Evolutionary conservation across 345 rosid species (phyloP).

Genomic region (Sisymbrium irio): DNA sequence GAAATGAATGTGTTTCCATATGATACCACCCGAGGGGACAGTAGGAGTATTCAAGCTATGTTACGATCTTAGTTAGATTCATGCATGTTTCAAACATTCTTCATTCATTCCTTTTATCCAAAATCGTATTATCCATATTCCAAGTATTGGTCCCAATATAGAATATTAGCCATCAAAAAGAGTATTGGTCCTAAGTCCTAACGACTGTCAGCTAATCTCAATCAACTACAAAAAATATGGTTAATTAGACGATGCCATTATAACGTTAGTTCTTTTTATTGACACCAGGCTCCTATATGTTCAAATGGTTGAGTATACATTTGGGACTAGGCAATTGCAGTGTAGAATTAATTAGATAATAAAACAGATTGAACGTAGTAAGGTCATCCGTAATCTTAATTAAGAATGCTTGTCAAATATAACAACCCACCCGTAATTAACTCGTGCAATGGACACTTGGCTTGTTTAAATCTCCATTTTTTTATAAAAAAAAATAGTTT

Average conservation of each 20-base stretch:
- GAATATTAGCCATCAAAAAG: too few relatives aligned
- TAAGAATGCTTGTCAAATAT: background rate
- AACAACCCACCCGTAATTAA: background rate
- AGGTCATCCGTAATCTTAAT: too few relatives aligned
- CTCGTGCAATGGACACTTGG: too few relatives aligned
- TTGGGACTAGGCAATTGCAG: too few relatives aligned
- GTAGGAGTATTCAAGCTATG: conserved; percentile 20
- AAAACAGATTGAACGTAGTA: too few relatives aligned
- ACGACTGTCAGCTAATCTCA: background rate
- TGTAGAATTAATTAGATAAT: too few relatives aligned
- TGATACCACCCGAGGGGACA: conserved; percentile 29
- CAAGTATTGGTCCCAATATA: conserved; percentile 6
- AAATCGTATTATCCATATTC: background rate
- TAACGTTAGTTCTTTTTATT: background rate
- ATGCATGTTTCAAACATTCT: conserved; percentile 35
- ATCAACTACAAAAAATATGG: background rate
- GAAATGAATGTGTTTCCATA: conserved; percentile 32
- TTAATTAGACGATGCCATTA: background rate
- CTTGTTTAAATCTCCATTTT: background rate
- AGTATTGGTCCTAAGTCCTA: conserved; percentile 3
- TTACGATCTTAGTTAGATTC: conserved; percentile 28
- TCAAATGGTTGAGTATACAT: background rate
- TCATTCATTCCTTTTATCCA: conserved; percentile 21
- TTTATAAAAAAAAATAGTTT: too few relatives aligned
- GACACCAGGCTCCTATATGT: background rate